phyloP scores from a whole-genome alignment of 1,139 yeast species.

The Sugiyamaella paludigena region DNA sequence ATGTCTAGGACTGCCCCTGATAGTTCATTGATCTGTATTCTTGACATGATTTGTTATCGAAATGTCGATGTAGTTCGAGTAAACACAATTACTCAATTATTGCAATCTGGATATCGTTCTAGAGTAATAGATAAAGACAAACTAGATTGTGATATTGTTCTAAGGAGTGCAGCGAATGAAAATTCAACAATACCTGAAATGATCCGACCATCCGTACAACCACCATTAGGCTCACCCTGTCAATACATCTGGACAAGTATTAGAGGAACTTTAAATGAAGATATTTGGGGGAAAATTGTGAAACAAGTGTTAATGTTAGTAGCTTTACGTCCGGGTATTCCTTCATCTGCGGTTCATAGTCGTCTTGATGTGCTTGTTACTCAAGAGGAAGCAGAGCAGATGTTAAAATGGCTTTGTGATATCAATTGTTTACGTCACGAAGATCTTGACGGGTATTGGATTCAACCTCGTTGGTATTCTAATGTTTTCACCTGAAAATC shows the following conservation, averaged over 20 bases:
- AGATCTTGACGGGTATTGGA: slow-evolving; percentile 49
- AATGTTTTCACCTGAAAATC: slow-evolving; percentile 16
- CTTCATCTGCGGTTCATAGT: slow-evolving; percentile 37
- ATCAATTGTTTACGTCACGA: slow-evolving; percentile 45
- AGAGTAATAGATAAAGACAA: slow-evolving; percentile 59
- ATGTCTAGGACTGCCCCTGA: slow-evolving; percentile 58
- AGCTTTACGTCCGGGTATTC: slow-evolving; percentile 57
- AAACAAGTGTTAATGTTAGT: slow-evolving; percentile 53
- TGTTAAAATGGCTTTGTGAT: slow-evolving; percentile 57
- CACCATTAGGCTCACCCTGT: slow-evolving; percentile 59
- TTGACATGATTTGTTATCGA: slow-evolving; percentile 46
- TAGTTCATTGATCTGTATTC: slow-evolving; percentile 55
- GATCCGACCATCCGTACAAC: slow-evolving; percentile 21
- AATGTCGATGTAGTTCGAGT: slow-evolving; percentile 48
- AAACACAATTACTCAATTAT: slow-evolving; percentile 47
- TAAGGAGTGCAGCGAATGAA: slow-evolving; percentile 21
- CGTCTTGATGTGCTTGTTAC: slow-evolving; percentile 47
- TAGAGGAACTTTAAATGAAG: slow-evolving; percentile 55
- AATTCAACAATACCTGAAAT: slow-evolving; percentile 3
- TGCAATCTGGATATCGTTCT: slow-evolving; percentile 58
- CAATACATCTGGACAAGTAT: slow-evolving; percentile 72
- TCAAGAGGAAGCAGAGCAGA: slow-evolving; percentile 47
- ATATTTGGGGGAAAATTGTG: slow-evolving; percentile 59
- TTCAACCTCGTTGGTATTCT: slow-evolving; percentile 53
- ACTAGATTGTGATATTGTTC: slow-evolving; percentile 57